These are phyloP conservation scores for Nicotiana tabacum DNA, from an alignment of 257 asterid genomes.

Conservation along the genomic window DNA sequence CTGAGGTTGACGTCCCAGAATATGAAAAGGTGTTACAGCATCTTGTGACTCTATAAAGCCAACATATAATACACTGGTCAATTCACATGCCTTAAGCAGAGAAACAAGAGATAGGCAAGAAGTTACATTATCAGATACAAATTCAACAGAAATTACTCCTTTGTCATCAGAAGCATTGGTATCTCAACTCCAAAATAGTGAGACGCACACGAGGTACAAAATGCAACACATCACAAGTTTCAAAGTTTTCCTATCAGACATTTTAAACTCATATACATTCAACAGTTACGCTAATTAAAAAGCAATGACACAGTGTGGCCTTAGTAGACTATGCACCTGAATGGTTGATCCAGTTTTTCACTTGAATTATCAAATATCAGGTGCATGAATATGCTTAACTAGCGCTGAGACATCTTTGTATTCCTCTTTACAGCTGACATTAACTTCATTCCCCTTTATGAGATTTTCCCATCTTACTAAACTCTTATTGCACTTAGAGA, in stretches of 20 bases:
- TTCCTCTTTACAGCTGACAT: not conserved
- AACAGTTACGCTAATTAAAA: not conserved
- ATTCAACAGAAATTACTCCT: not conserved
- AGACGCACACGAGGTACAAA: not conserved
- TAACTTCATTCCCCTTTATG: not conserved
- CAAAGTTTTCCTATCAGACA: not conserved
- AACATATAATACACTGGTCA: not conserved
- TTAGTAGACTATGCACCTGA: not conserved
- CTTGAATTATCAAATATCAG: not conserved
- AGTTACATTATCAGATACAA: not conserved
- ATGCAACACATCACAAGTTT: not conserved
- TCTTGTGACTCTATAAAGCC: not conserved
- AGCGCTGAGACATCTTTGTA: not conserved
- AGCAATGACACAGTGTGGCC: not conserved
- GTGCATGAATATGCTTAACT: not conserved
- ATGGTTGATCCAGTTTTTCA: not conserved
- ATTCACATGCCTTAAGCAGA: not conserved
- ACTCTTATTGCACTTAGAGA: not conserved
- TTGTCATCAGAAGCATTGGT: not conserved
- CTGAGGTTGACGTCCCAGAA: not conserved
- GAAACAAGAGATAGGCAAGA: not conserved
- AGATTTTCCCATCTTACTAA: not conserved
- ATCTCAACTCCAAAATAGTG: not conserved
- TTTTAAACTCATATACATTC: not conserved
- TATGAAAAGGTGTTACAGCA: not conserved